Evolutionary conservation across 257 asterid genomes (phyloP).

Genomic region (Handroanthus guayacan): DNA sequence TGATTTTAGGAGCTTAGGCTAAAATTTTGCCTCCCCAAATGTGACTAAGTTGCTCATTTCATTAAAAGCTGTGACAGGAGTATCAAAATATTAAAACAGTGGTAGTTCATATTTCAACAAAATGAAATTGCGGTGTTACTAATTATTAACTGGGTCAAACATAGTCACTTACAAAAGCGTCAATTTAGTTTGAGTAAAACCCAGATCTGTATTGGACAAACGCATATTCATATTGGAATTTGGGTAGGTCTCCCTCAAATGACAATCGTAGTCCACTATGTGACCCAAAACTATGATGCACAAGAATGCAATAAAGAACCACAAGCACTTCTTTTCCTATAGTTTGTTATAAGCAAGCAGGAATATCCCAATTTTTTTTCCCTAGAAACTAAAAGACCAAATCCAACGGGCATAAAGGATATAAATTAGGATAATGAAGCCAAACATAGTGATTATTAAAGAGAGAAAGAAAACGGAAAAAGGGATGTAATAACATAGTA

Average conservation of each 20-base stretch:
- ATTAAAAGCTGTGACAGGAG: not conserved
- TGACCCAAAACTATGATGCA: not conserved
- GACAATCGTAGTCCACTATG: slow-evolving; percentile 1
- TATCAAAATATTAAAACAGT: not conserved
- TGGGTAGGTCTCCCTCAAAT: not conserved
- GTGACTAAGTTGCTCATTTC: not conserved
- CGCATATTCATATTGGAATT: not conserved
- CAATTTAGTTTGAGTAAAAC: not conserved
- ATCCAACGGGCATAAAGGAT: not conserved
- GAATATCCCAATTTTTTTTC: not conserved
- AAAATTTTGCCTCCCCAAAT: not conserved
- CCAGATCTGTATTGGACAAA: slow-evolving; percentile 1
- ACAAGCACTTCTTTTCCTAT: not conserved
- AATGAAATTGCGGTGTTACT: not conserved
- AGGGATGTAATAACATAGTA: slow-evolving; percentile 22
- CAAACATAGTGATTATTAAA: slow-evolving; percentile 2
- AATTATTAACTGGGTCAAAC: not conserved
- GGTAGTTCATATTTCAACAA: not conserved
- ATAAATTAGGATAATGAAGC: slow-evolving; percentile 15
- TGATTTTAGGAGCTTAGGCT: slow-evolving; percentile 6
- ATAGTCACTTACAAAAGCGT: not conserved
- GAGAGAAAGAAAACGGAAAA: slow-evolving; percentile 2
- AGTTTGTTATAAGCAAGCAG: slow-evolving; percentile 14
- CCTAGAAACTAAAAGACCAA: not conserved
- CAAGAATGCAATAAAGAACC: not conserved